phyloP scores from a whole-genome alignment of 805 yeast genomes.

The Spathaspora girioi region DNA sequence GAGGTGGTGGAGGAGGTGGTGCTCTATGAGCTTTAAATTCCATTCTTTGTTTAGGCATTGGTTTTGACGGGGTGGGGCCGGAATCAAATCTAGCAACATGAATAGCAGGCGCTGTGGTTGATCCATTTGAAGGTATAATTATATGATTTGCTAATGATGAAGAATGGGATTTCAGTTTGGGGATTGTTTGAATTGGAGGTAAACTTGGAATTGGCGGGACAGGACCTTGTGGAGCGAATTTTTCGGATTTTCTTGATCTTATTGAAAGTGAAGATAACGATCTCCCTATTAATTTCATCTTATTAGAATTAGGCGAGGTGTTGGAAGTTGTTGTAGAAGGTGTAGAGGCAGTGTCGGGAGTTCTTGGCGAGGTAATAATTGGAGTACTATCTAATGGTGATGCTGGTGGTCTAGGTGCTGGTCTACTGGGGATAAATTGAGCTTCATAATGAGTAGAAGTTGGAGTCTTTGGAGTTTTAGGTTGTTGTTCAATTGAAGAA shows the following conservation, averaged over 20 bases:
- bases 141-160: constrained; percentile 30
- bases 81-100: background rate
- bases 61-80: background rate
- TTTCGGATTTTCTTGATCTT: constrained; percentile 28
- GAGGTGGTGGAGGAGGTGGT: constrained; percentile 46
- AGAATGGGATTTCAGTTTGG: constrained; percentile 41
- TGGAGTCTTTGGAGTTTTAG: constrained; percentile 18
- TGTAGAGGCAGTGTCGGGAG: background rate
- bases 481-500: constrained; percentile 7
- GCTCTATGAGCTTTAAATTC: constrained; percentile 35
- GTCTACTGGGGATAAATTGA: constrained; percentile 61
- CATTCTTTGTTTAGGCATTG: constrained; percentile 16
- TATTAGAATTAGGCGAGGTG: background rate
- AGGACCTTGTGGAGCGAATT: constrained; percentile 15
- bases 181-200: constrained; percentile 15
- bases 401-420: constrained; percentile 60
- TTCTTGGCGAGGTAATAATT: background rate
- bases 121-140: constrained; percentile 13
- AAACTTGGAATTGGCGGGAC: constrained; percentile 11
- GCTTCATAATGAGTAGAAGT: constrained; percentile 21
- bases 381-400: background rate
- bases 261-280: constrained; percentile 38
- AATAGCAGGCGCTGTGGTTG: constrained; percentile 13
- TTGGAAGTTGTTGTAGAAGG: constrained; percentile 1
- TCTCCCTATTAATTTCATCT: constrained; percentile 11